phyloP scores from a whole-genome alignment of 1,284 basidiomycete species.

The Trichosporon asahii region DNA sequence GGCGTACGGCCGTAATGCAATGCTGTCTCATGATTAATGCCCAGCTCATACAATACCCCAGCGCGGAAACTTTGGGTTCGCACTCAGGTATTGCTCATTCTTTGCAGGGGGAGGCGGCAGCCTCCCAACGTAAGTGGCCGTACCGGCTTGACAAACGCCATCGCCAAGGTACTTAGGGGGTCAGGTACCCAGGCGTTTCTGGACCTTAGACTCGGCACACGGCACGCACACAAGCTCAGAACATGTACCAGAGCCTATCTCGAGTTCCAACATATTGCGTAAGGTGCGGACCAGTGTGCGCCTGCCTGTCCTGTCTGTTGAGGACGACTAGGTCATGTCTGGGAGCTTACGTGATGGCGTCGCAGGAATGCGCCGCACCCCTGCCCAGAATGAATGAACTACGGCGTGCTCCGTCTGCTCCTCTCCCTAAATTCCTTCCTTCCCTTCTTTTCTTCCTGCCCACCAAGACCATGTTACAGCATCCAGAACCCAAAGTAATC shows the following conservation, averaged over 20 bases:
- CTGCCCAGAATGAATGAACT: background rate
- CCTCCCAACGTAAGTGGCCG: background rate
- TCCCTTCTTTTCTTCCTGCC: background rate
- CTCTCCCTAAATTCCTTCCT: background rate
- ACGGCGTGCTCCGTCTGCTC: background rate
- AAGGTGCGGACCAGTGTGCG: background rate
- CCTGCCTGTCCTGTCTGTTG: background rate
- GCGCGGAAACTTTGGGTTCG: background rate
- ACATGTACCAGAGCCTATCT: background rate
- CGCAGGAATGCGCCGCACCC: background rate
- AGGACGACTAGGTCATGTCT: background rate
- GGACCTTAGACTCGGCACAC: background rate
- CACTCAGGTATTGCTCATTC: background rate
- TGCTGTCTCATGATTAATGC: background rate
- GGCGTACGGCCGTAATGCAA: background rate
- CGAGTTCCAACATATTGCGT: background rate
- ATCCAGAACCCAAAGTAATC: background rate
- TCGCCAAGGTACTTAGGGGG: background rate
- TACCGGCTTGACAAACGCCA: background rate
- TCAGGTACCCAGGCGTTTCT: background rate
- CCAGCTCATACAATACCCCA: background rate
- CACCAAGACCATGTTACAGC: background rate
- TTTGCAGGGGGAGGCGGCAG: background rate
- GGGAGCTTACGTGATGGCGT: background rate
- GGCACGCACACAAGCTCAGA: background rate